Conservation (phyloP, 805 yeast genomes). For the Vanderwaltozyma tropicalis region DNA sequence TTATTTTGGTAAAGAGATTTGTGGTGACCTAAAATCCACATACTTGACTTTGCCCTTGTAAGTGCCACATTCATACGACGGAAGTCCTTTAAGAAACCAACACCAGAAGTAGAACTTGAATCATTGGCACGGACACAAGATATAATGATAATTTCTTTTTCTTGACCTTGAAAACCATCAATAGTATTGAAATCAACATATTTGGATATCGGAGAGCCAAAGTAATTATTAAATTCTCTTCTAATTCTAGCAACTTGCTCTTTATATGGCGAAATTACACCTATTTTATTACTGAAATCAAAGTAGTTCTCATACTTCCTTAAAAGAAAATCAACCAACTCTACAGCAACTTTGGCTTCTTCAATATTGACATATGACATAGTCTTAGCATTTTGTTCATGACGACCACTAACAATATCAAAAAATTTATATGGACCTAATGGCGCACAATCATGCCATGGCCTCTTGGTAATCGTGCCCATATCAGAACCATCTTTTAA, state of each 20-base stretch:
- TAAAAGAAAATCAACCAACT: constrained; percentile 48
- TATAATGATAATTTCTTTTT: constrained; percentile 45
- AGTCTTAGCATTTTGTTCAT: constrained; percentile 51
- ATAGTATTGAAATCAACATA: constrained; percentile 86
- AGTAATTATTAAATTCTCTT: constrained; percentile 43
- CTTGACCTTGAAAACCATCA: constrained; percentile 86
- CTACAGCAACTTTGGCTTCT: constrained; percentile 69
- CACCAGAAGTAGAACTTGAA: constrained; percentile 54
- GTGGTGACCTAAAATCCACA: constrained; percentile 84
- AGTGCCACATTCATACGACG: constrained; percentile 96
- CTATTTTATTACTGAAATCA: constrained; percentile 64
- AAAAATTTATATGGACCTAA: constrained; percentile 74
- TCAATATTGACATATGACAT: constrained; percentile 59
- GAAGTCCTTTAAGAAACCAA: constrained; percentile 84
- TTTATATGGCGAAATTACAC: constrained; percentile 89
- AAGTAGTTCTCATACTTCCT: constrained; percentile 32
- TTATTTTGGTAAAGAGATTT: constrained; percentile 52
- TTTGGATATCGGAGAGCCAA: constrained; percentile 52
- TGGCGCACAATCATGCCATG: constrained; percentile 58
- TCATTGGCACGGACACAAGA: constrained; percentile 90
- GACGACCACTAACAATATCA: constrained; percentile 53
- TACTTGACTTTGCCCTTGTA: constrained; percentile 83
- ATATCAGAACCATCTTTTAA: constrained; percentile 74
- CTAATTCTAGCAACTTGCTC: constrained; percentile 64
- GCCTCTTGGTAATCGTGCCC: constrained; percentile 44